Evolutionary conservation across 768 basidiomycete genomes (phyloP), one percentile per base, ranked within the genome.

Genomic region (Lactarius tabidus): DNA sequence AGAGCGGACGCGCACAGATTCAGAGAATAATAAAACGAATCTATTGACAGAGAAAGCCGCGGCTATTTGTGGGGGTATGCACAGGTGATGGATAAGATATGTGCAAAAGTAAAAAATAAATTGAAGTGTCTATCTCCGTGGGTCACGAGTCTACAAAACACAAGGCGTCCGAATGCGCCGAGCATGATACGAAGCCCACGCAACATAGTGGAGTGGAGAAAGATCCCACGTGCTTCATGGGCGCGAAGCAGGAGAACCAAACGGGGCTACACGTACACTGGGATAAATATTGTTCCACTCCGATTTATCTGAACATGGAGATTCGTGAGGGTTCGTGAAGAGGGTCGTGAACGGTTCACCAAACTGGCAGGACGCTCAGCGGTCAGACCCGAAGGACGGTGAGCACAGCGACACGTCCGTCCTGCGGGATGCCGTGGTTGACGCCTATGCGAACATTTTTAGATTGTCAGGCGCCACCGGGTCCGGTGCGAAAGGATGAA

Each of bases 341-440:
- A n/a, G 26, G 33, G 31, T 65, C 59, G 10, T 56, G 58, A 55
- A 36, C 26, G 33, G 28, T 23, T 35, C 1, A 6, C 35, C 26
- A 41, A 51, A 2, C 1, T 12, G 5, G n/a, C 23, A 12, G 45
- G 45, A 1, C 28, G 28, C 20, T 2, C 20, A 15, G 28, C 2
- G 17, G 23, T 61, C 58, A 83, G 29, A 81, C 73, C 26, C 86
- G 82, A 35, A 71, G 68, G 56, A 93, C 85, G 6, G 88, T 93
- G 48, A 93, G 78, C 35, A 94, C 77, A n/a, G 93, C 92, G 20
- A 92, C 82, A 31, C 82, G 82, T 8, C 92, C 92, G 71, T 94
- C 93, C 72, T 91, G 89, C 14, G 83, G 77, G 52, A 95, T 94
- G 58, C 82, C 87, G 72, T 93, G 93, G 71, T 90, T 93, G 38